Base-by-base conservation (phyloP, 495 filamentous ascomycete species). In the Hypoxylon fuscum region DNA sequence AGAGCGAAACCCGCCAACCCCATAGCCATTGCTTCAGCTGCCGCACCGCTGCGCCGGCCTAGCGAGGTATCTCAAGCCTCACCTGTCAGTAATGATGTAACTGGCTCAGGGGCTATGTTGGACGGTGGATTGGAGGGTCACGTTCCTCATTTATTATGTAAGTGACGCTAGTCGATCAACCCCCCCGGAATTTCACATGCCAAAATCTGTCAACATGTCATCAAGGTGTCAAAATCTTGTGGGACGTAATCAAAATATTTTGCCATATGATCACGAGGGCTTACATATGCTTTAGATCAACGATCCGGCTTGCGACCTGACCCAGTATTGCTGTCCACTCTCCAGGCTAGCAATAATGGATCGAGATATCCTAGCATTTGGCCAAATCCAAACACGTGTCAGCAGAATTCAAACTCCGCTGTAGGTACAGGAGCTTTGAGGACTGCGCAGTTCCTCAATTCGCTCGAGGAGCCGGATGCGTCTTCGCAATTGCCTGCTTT, bases 121-220 rank as follows among this genome's bases (percentile, higher is more conserved):
- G 66, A 62, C 29, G 66, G 54, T 31, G 62, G 68, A 22, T 37
- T 61, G 29, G 69, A 72, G 22, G 58, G 71, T 55, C 85, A 88
- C 73, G 81, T 83, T 48, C 83, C 87, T 50, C 85, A 88, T 73
- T 75, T 85, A 40, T 78, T 85, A 68, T 85, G 84, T 87, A 77
- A 76, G 84, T 80, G 42, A 45, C 46, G 35, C 38, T 54, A 54
- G 51, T 68, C n/a, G n/a, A n/a, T n/a, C n/a, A n/a, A 46, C 32
- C 31, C 51, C 60, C 47, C 47, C 42, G 40, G 40, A 58, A 61
- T 44, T 66, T 68, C 69, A 65, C 63, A 68, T 69, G 69, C 22
- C 49, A 66, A 59, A 63, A 25, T 27, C 12, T 38, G 27, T 38
- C 58, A n/a, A 20, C 49, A 44, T 18, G 42, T 64, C 44, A 61